Base-by-base conservation (phyloP, 768 basidiomycete species). In the Rubroboletus pulcherrimus region DNA sequence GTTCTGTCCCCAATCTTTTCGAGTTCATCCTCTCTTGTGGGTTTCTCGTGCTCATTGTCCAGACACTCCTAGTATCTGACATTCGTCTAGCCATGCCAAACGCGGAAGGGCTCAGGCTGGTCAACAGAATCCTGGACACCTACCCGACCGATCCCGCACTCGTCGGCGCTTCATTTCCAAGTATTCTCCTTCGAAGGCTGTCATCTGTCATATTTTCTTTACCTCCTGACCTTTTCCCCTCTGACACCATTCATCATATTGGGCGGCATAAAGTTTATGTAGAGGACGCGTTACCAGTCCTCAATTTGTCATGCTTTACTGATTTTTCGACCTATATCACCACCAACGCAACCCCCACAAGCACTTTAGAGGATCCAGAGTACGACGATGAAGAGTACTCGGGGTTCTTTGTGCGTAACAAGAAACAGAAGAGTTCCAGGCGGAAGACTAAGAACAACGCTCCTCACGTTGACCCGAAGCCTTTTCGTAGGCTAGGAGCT, bases 21-120 rank as follows among this genome's bases (percentile, higher is more conserved):
- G 66, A 68, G 5, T 71, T 63, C n/a, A 21, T 74, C 2, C 24
- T 71, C 3, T 74, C 73, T 2, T 56, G 71, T 66, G 52, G 49
- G 61, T 56, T 19, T 15, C 7, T 44, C 17, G n/a, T 34, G 47
- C 15, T 44, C 7, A 0, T 21, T 6, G 21, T 11, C 0, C 34
- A 9, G n/a, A 4, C 19, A 10, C 26, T 39, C 8, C 34, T 24
- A 5, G 46, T 17, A 12, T 38, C 55, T 57, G 48, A 61, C 38
- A 0, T 21, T 29, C 11, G 4, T 19, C 21, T 45, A 70, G 70
- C 51, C 30, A 52, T 54, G 46, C 53, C 62, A n/a, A 50, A 38
- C 14, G 49, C 43, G 7, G 45, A 33, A 24, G 15, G 34, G 19
- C 21, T 21, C 21, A 21, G 21, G 21, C n/a, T 75, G 24, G 54